phyloP scores from a whole-genome alignment of 257 asterid species.

The Salvia hispanica region DNA sequence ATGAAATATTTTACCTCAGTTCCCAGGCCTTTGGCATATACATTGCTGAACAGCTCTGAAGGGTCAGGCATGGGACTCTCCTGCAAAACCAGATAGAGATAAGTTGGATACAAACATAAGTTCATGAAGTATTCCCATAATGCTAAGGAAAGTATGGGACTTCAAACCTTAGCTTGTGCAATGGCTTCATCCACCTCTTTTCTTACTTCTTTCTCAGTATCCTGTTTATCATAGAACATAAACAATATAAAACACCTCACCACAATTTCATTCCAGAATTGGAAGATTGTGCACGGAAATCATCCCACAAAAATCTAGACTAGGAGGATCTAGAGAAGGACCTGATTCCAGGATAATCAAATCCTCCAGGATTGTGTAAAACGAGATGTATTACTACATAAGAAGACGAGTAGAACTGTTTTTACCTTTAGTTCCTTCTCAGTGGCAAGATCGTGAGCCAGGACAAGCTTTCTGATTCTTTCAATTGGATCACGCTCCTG shows the following conservation, averaged over 20 bases:
- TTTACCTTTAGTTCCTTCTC: slow-evolving; percentile 90
- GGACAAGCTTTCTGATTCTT: slow-evolving; percentile 82
- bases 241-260: background rate
- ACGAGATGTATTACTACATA: slow-evolving; percentile 6
- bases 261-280: slow-evolving; percentile 19
- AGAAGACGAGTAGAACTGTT: slow-evolving; percentile 7
- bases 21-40: slow-evolving; percentile 81
- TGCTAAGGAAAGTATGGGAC: slow-evolving; percentile 15
- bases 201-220: slow-evolving; percentile 78
- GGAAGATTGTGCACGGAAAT: slow-evolving; percentile 2
- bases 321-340: background rate
- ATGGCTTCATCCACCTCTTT: slow-evolving; percentile 94
- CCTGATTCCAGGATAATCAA: slow-evolving; percentile 6
- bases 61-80: slow-evolving; percentile 93
- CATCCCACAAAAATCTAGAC: slow-evolving; percentile 5
- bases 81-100: slow-evolving; percentile 48
- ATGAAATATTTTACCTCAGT: slow-evolving; percentile 63
- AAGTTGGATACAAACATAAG: slow-evolving; percentile 19
- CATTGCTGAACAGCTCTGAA: slow-evolving; percentile 85
- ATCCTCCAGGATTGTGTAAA: slow-evolving; percentile 21
- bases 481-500: slow-evolving; percentile 98
- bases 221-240: slow-evolving; percentile 48
- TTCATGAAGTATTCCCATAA: slow-evolving; percentile 1
- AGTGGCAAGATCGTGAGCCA: slow-evolving; percentile 74
- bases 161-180: slow-evolving; percentile 93